A percentile compares a stretch with the other conserved stretches of the same genome.
These are phyloP conservation scores for Cladophialophora carrionii DNA, from an alignment of 2,329 filamentous ascomycete genomes.

Conservation along the genomic window DNA sequence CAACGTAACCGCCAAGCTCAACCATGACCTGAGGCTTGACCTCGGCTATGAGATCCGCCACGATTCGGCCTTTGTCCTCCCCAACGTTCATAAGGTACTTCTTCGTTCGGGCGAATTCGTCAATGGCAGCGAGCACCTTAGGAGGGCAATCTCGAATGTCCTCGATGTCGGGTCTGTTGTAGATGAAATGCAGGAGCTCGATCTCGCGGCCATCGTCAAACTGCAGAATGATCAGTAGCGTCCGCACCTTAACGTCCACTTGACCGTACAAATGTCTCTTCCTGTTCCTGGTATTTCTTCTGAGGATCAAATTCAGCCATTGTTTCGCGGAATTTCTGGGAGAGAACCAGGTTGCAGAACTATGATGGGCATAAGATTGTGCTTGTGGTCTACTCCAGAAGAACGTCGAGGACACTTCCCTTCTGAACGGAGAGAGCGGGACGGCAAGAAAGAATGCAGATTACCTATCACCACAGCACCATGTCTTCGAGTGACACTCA, in stretches of 20 bases:
- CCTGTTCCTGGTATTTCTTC: constrained; percentile 37
- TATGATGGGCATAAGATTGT: background rate
- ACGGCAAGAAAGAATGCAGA: background rate
- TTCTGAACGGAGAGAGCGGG: background rate
- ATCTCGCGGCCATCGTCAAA: constrained; percentile 74
- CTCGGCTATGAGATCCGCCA: constrained; percentile 68
- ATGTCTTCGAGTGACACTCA: background rate
- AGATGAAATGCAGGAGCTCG: constrained; percentile 71
- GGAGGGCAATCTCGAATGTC: constrained; percentile 66
- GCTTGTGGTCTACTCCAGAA: background rate
- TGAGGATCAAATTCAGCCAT: constrained; percentile 32
- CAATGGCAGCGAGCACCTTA: constrained; percentile 69
- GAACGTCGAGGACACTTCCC: background rate
- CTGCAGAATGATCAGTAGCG: constrained; percentile 40
- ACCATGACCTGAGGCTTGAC: constrained; percentile 71
- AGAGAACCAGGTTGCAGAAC: background rate
- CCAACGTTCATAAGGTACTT: constrained; percentile 83
- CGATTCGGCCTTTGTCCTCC: constrained; percentile 71
- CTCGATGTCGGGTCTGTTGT: constrained; percentile 63
- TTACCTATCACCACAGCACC: background rate
- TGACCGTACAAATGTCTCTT: constrained; percentile 35
- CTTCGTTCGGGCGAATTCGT: constrained; percentile 66
- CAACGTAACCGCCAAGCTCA: constrained; percentile 79
- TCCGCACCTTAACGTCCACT: background rate
- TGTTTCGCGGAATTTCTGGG: background rate